phyloP scores from a whole-genome alignment of 495 filamentous ascomycete genomes.

The Rostrohypoxylon terebratum region DNA sequence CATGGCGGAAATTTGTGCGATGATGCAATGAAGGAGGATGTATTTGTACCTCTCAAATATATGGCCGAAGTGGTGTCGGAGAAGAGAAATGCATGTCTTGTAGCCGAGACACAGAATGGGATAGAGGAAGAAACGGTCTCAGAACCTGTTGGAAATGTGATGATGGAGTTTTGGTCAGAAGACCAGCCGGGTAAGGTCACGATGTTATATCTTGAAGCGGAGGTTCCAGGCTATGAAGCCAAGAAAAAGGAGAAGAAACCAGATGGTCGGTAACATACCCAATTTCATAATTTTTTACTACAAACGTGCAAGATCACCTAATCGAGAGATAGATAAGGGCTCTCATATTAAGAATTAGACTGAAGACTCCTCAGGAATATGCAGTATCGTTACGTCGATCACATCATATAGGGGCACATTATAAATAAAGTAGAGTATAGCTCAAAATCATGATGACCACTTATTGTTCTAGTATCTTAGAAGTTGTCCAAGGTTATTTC shows the following conservation, averaged over 20 bases:
- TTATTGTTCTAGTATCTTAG: not conserved
- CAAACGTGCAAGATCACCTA: no score
- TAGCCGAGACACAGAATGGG: no score
- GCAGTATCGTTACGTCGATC: no score
- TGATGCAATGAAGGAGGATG: not conserved
- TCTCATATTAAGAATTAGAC: no score
- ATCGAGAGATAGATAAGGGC: no score
- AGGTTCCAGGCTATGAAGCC: not conserved
- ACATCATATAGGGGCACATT: no score
- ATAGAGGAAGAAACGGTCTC: not conserved
- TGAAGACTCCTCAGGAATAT: no score
- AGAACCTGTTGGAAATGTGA: not conserved
- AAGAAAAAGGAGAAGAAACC: not conserved
- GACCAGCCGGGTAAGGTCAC: slow-evolving; percentile 10
- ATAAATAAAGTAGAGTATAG: not conserved
- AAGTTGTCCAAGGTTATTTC: not conserved
- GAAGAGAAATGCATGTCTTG: not conserved
- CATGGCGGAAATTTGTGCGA: not conserved
- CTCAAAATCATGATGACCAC: not conserved
- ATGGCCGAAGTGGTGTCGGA: not conserved
- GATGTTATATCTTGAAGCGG: slow-evolving; percentile 1
- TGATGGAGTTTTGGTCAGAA: slow-evolving; percentile 26
- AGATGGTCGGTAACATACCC: not conserved
- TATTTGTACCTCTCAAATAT: slow-evolving; percentile 15
- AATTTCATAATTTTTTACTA: no score